Percentiles rank a stretch among this genome's conserved stretches.
Conservation (phyloP, 371 early-diverging fungal species). For the Mucor saturninus region DNA sequence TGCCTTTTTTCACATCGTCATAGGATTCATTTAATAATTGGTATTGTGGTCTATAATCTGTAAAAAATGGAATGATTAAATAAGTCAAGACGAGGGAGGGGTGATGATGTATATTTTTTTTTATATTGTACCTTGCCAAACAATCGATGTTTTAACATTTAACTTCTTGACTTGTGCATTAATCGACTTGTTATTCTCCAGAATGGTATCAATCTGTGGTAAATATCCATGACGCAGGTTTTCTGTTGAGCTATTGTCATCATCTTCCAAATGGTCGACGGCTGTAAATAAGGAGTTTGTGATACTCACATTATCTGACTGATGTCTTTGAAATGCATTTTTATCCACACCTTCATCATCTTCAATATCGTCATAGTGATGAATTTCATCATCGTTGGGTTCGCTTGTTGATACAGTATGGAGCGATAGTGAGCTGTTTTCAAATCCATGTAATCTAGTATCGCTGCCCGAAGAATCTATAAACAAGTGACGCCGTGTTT, state of each 20-base stretch:
- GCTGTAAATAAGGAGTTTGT: conserved; percentile 28
- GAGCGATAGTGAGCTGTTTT: background rate
- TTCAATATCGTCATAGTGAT: conserved; percentile 12
- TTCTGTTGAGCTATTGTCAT: conserved; percentile 13
- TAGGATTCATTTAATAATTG: conserved; percentile 37
- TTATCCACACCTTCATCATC: conserved; percentile 12
- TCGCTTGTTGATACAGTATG: background rate
- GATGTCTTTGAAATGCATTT: conserved; percentile 7
- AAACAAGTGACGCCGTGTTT: conserved; percentile 3
- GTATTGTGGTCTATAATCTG: conserved; percentile 41
- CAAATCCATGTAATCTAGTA: background rate
- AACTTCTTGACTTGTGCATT: conserved; percentile 5
- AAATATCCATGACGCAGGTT: conserved; percentile 18
- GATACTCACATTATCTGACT: conserved; percentile 18
- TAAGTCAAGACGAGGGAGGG: background rate
- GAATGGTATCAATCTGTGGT: background rate
- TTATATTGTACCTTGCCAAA: conserved; percentile 20
- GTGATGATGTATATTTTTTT: background rate
- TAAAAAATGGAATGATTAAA: background rate
- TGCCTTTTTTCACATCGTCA: conserved; percentile 30
- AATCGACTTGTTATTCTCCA: background rate
- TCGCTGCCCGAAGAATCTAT: background rate
- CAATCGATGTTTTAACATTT: conserved; percentile 6
- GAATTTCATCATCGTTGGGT: background rate
- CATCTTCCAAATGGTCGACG: conserved; percentile 20